Base-by-base conservation (phyloP, 202 grass and related monocot genomes). In the Eragrostis tef region DNA sequence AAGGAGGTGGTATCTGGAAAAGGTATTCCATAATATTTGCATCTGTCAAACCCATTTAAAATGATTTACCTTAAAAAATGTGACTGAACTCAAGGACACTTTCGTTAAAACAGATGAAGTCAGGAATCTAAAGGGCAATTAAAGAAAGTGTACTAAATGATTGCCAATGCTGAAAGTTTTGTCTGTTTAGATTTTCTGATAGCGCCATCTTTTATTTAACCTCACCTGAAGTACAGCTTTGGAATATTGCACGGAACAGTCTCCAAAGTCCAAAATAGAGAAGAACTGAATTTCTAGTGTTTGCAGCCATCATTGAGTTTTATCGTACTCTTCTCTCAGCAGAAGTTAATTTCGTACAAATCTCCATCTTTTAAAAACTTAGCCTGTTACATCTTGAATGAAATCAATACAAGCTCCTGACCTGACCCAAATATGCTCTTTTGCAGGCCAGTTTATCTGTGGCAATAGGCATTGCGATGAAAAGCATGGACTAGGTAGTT, bases 1-100 rank as follows among this genome's bases (percentile, higher is more conserved):
- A 93, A 98, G 22, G 92, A 98, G 64, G 94, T 98, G 6, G 64
- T 94, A 84, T 94, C 92, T 71, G 92, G 94, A 44, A 97, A 97
- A 89, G 94, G 94, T 97, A 87, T 70, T 50, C 19, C 61, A 58
- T 19, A 6, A 5, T 73, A 63, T 57, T 80, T 5, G 2, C 34
- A 39, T 31, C 34, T 39, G 5, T 39, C 34, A 59, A 67, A 50
- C 60, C 16, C 26, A 46, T 87, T 2, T 70, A 64, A 68, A 79
- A 79, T 19, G 29, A 53, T 84, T 31, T 50, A 67, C 31, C 49
- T 62, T 51, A 29, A 17, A 77, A 78, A 77, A 83, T 57, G 17
- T 27, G 17, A 14, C 9, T 53, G 22, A 10, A 63, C 62, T 29
- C 53, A 22, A 52, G 29, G 1, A 0, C 61, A 53, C 65, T 39